Conservation (phyloP, 495 filamentous ascomycete species). For the Lophium mytilinum region DNA sequence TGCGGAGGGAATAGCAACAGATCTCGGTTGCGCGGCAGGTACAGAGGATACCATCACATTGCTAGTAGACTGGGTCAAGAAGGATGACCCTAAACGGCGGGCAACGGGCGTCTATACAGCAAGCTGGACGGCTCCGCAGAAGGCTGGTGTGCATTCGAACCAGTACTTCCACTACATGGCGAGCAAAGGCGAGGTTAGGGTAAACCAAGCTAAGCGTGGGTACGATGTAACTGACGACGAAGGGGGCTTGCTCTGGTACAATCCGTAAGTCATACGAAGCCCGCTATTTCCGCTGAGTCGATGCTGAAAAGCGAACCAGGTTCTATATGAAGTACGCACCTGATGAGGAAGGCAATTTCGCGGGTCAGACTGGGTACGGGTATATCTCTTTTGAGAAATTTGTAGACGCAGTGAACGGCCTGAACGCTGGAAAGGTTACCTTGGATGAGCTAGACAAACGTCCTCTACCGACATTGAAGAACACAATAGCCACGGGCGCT, state of each 20-base stretch:
- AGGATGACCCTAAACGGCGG: constrained; percentile 52
- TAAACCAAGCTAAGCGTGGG: constrained; percentile 88
- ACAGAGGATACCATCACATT: constrained; percentile 94
- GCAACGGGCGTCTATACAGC: constrained; percentile 92
- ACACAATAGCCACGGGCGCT: constrained; percentile 84
- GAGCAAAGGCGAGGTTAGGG: constrained; percentile 70
- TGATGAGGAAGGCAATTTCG: constrained; percentile 91
- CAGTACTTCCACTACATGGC: constrained; percentile 96
- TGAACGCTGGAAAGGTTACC: constrained; percentile 64
- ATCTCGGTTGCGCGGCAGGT: constrained; percentile 63
- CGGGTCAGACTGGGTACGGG: constrained; percentile 83
- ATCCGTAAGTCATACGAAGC: constrained; percentile 43
- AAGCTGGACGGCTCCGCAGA: constrained; percentile 88
- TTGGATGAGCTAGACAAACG: constrained; percentile 68
- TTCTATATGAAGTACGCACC: constrained; percentile 98
- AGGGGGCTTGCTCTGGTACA: constrained; percentile 68
- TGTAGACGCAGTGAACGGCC: constrained; percentile 70
- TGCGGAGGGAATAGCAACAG: constrained; percentile 59
- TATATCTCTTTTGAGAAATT: constrained; percentile 96
- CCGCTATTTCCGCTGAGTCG: background rate
- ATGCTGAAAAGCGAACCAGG: background rate
- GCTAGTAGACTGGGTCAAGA: constrained; percentile 78
- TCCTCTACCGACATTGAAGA: constrained; percentile 74
- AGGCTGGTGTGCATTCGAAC: constrained; percentile 85
- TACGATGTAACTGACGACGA: constrained; percentile 88